Conservation (phyloP, 2,329 filamentous ascomycete genomes). For the Xylaria sp. region DNA sequence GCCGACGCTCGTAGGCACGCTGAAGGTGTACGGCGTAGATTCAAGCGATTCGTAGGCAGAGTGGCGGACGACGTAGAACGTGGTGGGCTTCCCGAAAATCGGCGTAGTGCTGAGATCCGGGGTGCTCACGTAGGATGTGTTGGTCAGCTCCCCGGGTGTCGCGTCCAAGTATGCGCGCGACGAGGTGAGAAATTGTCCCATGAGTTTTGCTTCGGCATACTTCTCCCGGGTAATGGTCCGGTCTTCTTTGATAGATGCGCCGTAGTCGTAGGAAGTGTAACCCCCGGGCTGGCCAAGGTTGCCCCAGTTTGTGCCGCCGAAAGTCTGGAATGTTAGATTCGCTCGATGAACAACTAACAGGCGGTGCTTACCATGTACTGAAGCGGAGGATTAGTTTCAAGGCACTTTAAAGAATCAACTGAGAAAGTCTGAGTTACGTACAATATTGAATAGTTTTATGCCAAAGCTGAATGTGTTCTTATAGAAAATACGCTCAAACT, state of each 20-base stretch:
- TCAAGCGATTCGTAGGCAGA: slow-evolving; percentile 37
- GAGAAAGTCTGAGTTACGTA: neutral
- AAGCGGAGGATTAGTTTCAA: slow-evolving; percentile 54
- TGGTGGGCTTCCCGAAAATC: slow-evolving; percentile 36
- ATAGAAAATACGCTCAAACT: slow-evolving; percentile 81
- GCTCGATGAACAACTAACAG: neutral
- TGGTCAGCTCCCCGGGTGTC: slow-evolving; percentile 56
- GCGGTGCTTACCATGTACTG: slow-evolving; percentile 55
- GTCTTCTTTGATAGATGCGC: slow-evolving; percentile 72
- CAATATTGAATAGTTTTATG: slow-evolving; percentile 71
- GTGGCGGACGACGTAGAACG: slow-evolving; percentile 42
- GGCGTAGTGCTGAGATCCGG: slow-evolving; percentile 53
- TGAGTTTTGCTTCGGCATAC: slow-evolving; percentile 80
- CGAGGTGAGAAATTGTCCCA: slow-evolving; percentile 78
- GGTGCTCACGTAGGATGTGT: slow-evolving; percentile 56
- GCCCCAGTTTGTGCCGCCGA: slow-evolving; percentile 86
- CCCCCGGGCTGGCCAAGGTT: slow-evolving; percentile 76
- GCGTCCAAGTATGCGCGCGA: slow-evolving; percentile 75
- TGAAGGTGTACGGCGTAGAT: slow-evolving; percentile 42
- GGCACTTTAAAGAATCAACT: neutral
- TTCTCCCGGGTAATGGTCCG: slow-evolving; percentile 76
- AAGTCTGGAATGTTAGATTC: slow-evolving; percentile 57
- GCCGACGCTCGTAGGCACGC: slow-evolving; percentile 42
- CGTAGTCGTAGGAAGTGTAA: slow-evolving; percentile 69
- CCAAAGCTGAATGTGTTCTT: slow-evolving; percentile 70